Evolutionary conservation across 495 filamentous ascomycete species (phyloP), one percentile per base, ranked within the genome.

Genomic region (Lophiotrema nucula): DNA sequence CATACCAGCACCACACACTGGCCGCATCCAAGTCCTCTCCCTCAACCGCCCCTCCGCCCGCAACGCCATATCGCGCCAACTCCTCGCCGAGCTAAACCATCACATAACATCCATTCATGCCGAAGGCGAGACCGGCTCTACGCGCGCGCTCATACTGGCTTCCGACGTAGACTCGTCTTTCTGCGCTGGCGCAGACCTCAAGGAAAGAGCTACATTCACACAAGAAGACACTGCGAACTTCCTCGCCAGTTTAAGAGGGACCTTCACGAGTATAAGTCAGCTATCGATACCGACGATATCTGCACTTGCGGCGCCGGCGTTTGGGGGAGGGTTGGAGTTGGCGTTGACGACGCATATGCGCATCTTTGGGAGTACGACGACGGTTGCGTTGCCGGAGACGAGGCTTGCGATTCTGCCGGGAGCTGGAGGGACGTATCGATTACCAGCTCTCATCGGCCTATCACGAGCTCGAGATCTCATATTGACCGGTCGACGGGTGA

Each of bases 151-250:
- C 63, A 81, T 97, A 18, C 56, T 97, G 1, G 86, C 85, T 12
- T 90, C 86, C 60, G 88, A 87, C 5, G 76, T 86, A 16, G 89
- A 96, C 38, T 76, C 80, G 2, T 83, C 83, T 49, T 98, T 98
- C 73, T 97, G 92, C 73, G 90, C 95, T 0, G 93, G 93, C 26
- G 93, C 93, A 1, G 92, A 98, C 63, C 71, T 98, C 54, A 97
- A 96, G 68, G 93, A 97, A 76, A 78, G 92, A 19, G 80, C 79
- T 27, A 78, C 74, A 0, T 90, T 97, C 71, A 87, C 80, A 2
- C 76, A 72, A 50, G 82, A 87, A 49, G 85, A 96, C 55, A 92
- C 87, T 0, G 73, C 77, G 18, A 74, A 79, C 11, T 98, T 98
- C 79, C 84, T 98, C 28, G 51, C 76, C 19, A 76, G 78, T 48